Conservation (phyloP, 441 rosid species). For the Arabidopsis hybrid region DNA sequence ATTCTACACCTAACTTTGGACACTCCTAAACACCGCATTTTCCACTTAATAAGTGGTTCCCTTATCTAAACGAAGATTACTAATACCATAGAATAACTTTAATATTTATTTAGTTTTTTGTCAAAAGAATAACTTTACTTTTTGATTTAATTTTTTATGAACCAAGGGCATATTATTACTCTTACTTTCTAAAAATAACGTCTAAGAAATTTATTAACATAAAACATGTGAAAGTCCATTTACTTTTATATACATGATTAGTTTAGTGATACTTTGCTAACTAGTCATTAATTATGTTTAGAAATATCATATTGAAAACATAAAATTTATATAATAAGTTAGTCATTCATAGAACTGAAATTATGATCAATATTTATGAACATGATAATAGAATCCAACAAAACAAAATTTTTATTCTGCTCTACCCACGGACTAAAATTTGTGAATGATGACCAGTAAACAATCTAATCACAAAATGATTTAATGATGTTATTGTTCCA, state of each 20-base stretch:
- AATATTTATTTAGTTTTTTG: not conserved
- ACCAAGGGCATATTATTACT: not conserved
- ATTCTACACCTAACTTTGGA: constrained; percentile 5
- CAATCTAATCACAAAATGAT: not conserved
- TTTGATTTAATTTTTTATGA: not conserved
- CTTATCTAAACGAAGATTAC: constrained; percentile 22
- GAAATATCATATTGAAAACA: too few relatives aligned
- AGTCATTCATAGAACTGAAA: too few relatives aligned
- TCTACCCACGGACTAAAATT: not conserved
- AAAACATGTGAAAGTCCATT: not conserved
- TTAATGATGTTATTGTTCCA: not conserved
- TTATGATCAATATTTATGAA: too few relatives aligned
- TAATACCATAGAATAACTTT: not conserved
- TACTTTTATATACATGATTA: too few relatives aligned
- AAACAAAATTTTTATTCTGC: too few relatives aligned
- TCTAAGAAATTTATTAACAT: too few relatives aligned
- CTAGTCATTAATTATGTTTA: too few relatives aligned
- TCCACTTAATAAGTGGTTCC: constrained; percentile 20
- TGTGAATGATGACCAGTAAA: not conserved
- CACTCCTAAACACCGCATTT: constrained; percentile 13
- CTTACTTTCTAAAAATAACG: too few relatives aligned
- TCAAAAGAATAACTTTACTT: constrained; percentile 18
- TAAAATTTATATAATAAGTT: too few relatives aligned
- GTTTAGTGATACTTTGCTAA: too few relatives aligned
- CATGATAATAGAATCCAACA: too few relatives aligned